These are phyloP conservation scores for Rhynchosporium agropyri DNA, from an alignment of 2,329 filamentous ascomycete species.

Conservation along the genomic window DNA sequence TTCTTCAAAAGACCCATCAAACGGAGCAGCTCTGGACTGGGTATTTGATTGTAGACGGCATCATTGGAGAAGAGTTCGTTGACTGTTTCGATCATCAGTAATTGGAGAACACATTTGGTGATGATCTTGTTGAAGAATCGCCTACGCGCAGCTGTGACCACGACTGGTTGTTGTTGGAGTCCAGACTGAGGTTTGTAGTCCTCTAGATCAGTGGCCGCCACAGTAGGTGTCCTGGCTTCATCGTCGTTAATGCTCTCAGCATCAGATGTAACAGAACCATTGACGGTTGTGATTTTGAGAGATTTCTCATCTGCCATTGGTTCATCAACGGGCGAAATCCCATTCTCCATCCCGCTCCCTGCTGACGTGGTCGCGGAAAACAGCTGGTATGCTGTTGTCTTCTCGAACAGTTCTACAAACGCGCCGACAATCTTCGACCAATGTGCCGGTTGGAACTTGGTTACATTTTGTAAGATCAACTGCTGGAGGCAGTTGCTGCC, in stretches of 20 bases:
- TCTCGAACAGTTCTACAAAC: slow-evolving; percentile 93
- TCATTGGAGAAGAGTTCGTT: slow-evolving; percentile 99
- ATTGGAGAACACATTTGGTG: slow-evolving; percentile 93
- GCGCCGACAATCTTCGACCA: slow-evolving; percentile 95
- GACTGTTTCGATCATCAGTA: slow-evolving; percentile 99
- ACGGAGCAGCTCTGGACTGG: slow-evolving; percentile 82
- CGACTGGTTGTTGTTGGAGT: slow-evolving; percentile 83
- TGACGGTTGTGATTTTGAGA: slow-evolving; percentile 62
- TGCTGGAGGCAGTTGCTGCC: slow-evolving; percentile 98
- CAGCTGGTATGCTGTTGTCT: slow-evolving; percentile 91
- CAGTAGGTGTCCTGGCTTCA: slow-evolving; percentile 37
- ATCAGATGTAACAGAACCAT: slow-evolving; percentile 43
- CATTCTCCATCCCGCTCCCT: slow-evolving; percentile 57
- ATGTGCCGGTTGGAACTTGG: slow-evolving; percentile 83
- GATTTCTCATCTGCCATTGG: slow-evolving; percentile 52
- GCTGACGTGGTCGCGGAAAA: slow-evolving; percentile 77
- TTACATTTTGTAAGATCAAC: slow-evolving; percentile 93
- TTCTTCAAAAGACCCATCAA: slow-evolving; percentile 95
- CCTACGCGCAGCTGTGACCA: slow-evolving; percentile 88
- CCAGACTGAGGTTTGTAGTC: slow-evolving; percentile 81
- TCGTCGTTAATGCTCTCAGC: slow-evolving; percentile 40
- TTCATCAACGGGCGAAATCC: slow-evolving; percentile 45
- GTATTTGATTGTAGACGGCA: slow-evolving; percentile 89
- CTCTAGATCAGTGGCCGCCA: slow-evolving; percentile 52
- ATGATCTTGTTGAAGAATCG: slow-evolving; percentile 99